phyloP scores from a whole-genome alignment of 2,329 filamentous ascomycete genomes.

The Thielaviopsis musarum region DNA sequence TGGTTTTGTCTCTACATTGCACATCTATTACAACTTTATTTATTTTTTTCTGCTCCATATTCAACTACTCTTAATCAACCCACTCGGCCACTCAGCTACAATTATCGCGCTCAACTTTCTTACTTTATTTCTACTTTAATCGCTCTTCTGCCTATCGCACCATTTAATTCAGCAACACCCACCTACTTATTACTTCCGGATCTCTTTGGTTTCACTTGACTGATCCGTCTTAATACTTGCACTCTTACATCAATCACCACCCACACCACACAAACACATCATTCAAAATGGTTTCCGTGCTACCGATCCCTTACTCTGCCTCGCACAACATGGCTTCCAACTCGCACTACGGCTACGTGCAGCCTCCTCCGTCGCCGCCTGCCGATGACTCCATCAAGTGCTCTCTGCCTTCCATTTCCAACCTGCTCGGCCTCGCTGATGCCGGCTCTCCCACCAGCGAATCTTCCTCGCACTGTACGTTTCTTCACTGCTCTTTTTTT shows the following conservation, averaged over 20 bases:
- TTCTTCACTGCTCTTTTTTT: too few relatives aligned
- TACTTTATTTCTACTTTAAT: conserved; percentile 1
- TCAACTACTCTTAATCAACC: neutral
- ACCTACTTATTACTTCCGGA: neutral
- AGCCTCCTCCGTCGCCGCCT: conserved; percentile 54
- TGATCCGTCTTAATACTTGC: neutral
- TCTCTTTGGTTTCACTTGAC: too few relatives aligned
- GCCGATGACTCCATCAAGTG: conserved; percentile 61
- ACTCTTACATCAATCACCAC: neutral
- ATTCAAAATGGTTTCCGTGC: conserved; percentile 10
- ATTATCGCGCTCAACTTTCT: neutral
- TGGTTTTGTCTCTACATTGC: neutral
- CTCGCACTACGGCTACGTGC: conserved; percentile 14
- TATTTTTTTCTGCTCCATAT: neutral
- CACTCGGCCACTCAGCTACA: neutral
- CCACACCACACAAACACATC: neutral
- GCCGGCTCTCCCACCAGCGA: conserved; percentile 43
- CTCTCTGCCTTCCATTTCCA: conserved; percentile 85
- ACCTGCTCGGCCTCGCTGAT: conserved; percentile 69
- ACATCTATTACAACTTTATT: neutral
- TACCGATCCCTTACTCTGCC: conserved; percentile 9
- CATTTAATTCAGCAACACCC: neutral
- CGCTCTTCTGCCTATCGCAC: neutral
- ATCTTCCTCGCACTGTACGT: conserved; percentile 24
- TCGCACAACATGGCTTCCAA: conserved; percentile 6